Base-by-base conservation (phyloP, 2,329 filamentous ascomycete genomes). In the Ploettnerulaceae sp. region DNA sequence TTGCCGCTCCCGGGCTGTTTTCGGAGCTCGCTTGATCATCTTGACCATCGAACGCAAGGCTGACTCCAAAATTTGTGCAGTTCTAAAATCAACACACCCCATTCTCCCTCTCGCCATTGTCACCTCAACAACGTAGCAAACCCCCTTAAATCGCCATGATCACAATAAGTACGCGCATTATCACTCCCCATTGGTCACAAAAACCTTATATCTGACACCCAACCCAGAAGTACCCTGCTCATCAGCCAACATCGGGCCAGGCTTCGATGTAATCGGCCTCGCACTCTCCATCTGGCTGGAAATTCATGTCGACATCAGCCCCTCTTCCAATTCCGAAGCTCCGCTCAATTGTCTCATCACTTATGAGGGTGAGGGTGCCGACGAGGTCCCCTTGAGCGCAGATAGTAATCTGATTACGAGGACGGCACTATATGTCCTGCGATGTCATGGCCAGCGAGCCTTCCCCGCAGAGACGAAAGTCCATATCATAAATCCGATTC, bases 201-300 rank as follows among this genome's bases (percentile, higher is more conserved):
- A 12, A 4, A 12, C 18, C 12, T 6, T 7, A 11, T 29, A 12
- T n/a, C 45, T 52, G 20, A 48, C 22, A 12, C 15, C 26, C 15
- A 7, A 4, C 15, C 18, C 24, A 64, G 61, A 77, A 70, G 88
- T 89, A 52, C 91, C 91, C 56, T 94, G 88, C 72, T 97, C 91
- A 51, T 96, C 90, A 52, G 91, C 91, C 71, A 97, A 97, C 74
- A 96, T 97, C 64, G 91, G 89, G 58, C 91, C 91, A 38, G 91
- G 91, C 49, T 98, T 97, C 75, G 91, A 98, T 73, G 91, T 96
- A 61, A 95, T 97, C 66, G 89, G 93, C 58, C 83, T 98, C 52
- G 91, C 91, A 7, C 77, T 98, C 57, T 95, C 89, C 56, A 82
- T 96, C 67, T 95, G 91, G 71, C 85, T 98, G 55, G 90, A 96